Evolutionary conservation across 1,284 basidiomycete species (phyloP).

Genomic region (Trichosporon sp.): DNA sequence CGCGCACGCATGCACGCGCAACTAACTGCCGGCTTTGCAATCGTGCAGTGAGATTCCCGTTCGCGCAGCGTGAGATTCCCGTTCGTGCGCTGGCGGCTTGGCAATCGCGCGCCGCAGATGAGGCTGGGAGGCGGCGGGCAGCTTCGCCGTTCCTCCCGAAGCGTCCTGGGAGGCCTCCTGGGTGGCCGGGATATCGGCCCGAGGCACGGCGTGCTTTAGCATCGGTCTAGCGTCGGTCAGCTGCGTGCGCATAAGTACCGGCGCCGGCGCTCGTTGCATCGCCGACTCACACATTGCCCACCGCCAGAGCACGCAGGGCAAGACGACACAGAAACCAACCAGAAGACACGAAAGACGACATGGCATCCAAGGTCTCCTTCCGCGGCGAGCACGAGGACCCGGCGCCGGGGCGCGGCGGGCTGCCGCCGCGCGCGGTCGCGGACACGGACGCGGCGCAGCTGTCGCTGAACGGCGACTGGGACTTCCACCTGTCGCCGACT

Average conservation of each 20-base stretch:
- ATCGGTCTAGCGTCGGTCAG: neutral
- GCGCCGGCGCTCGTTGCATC: neutral
- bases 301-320: neutral
- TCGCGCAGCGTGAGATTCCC: neutral
- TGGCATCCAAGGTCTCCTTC: neutral
- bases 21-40: neutral
- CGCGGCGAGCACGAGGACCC: constrained; percentile 21
- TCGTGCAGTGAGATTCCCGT: neutral
- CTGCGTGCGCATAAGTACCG: neutral
- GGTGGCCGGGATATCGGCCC: neutral
- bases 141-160: neutral
- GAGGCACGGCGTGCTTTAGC: neutral
- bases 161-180: no score
- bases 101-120: neutral
- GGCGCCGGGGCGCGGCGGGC: constrained; percentile 11
- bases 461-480: constrained; percentile 22
- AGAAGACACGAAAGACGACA: neutral
- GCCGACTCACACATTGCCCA: neutral
- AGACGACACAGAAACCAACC: neutral
- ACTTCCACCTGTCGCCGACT: constrained; percentile 17
- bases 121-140: neutral
- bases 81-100: neutral
- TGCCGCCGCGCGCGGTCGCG: constrained; percentile 20
- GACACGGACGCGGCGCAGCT: constrained; percentile 9
- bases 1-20: no score